Conservation (phyloP, 768 basidiomycete genomes). For the Amyloporia xantha region DNA sequence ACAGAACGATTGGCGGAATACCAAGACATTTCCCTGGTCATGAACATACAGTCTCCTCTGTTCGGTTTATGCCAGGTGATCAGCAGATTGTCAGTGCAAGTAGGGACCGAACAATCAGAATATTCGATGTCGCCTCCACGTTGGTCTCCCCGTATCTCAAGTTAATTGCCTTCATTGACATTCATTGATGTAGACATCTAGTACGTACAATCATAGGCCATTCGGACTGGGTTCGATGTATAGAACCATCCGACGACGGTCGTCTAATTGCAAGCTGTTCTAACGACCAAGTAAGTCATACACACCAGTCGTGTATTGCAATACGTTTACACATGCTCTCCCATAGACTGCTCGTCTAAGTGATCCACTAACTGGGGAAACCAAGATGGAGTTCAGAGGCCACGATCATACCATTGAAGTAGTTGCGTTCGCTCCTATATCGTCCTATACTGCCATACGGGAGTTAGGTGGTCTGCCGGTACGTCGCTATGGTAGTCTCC, state of each 20-base stretch:
- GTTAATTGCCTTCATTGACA: background rate
- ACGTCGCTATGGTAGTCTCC: slow-evolving; percentile 15
- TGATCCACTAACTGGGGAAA: slow-evolving; percentile 41
- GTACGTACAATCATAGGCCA: slow-evolving; percentile 45
- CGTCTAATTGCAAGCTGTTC: slow-evolving; percentile 43
- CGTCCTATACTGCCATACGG: slow-evolving; percentile 36
- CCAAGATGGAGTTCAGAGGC: slow-evolving; percentile 45
- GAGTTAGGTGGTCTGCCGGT: slow-evolving; percentile 42
- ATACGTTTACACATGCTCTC: background rate
- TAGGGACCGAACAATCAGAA: slow-evolving; percentile 45
- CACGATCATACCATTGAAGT: slow-evolving; percentile 51
- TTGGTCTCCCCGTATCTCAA: slow-evolving; percentile 17
- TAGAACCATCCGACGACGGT: slow-evolving; percentile 33
- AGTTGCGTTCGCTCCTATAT: slow-evolving; percentile 43
- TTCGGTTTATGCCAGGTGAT: slow-evolving; percentile 46
- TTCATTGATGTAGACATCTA: slow-evolving; percentile 33
- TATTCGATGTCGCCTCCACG: slow-evolving; percentile 54
- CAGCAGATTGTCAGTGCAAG: slow-evolving; percentile 47
- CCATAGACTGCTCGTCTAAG: slow-evolving; percentile 46
- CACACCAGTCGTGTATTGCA: background rate
- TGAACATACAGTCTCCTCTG: slow-evolving; percentile 51
- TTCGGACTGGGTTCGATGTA: slow-evolving; percentile 44
- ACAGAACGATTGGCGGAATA: slow-evolving; percentile 48
- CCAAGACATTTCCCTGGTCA: slow-evolving; percentile 49
- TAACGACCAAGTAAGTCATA: slow-evolving; percentile 41